Evolutionary conservation across 2,329 filamentous ascomycete genomes (phyloP).

Genomic region (Bipolaris victoriae): DNA sequence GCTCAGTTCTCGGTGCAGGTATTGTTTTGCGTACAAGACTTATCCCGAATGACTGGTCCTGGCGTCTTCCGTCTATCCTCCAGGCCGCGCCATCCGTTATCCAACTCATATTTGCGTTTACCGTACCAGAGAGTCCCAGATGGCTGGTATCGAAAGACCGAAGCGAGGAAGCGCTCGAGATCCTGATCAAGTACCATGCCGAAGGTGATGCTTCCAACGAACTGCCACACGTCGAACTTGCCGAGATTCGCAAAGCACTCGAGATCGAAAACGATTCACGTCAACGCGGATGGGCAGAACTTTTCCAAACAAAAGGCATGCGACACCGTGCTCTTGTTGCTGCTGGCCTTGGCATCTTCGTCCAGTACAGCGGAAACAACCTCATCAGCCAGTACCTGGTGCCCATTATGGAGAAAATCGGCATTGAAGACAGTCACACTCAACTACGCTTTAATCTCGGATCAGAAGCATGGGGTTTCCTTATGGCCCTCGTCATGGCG

Average conservation of each 20-base stretch:
- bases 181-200: constrained; percentile 69
- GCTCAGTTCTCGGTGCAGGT: constrained; percentile 62
- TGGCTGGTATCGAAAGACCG: constrained; percentile 70
- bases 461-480: constrained; percentile 65
- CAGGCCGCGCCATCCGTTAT: constrained; percentile 67
- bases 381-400: constrained; percentile 70
- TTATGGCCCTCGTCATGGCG: constrained; percentile 62
- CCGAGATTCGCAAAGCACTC: constrained; percentile 70
- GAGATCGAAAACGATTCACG: constrained; percentile 61
- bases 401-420: constrained; percentile 65
- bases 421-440: constrained; percentile 57
- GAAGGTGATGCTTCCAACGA: constrained; percentile 61
- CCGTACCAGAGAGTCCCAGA: constrained; percentile 68
- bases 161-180: constrained; percentile 65
- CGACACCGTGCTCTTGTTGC: constrained; percentile 67
- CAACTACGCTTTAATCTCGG: constrained; percentile 58
- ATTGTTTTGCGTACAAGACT: constrained; percentile 68
- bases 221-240: constrained; percentile 69
- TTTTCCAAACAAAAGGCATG: constrained; percentile 68
- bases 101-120: constrained; percentile 67
- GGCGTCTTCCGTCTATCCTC: constrained; percentile 69
- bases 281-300: constrained; percentile 63
- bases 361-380: constrained; percentile 70
- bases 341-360: constrained; percentile 68
- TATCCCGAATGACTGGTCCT: constrained; percentile 67